Percentiles rank a stretch among this genome's conserved stretches.
These are phyloP conservation scores for Globisporangium paddicum DNA, from an alignment of 352 stramenopile species.

Conservation along the genomic window DNA sequence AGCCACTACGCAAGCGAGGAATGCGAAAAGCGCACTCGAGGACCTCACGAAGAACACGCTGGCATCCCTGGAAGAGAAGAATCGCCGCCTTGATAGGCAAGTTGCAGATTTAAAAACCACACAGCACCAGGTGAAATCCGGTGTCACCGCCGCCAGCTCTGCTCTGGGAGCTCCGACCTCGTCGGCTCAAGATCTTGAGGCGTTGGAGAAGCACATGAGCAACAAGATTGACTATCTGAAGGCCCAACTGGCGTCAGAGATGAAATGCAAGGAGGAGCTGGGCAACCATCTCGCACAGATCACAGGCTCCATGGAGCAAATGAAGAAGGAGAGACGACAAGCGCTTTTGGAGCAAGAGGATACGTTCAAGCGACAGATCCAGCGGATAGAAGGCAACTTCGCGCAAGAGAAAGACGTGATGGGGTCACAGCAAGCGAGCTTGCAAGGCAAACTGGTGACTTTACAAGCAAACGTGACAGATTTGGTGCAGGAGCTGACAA, in stretches of 20 bases:
- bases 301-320: conserved; percentile 50
- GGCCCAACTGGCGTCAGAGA: conserved; percentile 74
- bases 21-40: conserved; percentile 37
- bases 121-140: conserved; percentile 13
- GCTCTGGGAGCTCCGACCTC: neutral
- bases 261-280: conserved; percentile 84
- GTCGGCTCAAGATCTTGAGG: conserved; percentile 27
- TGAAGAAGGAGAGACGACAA: conserved; percentile 64
- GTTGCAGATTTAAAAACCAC: conserved; percentile 29
- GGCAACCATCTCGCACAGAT: conserved; percentile 59
- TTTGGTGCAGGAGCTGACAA: conserved; percentile 61
- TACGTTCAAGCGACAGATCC: conserved; percentile 39
- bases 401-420: conserved; percentile 52
- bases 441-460: conserved; percentile 58
- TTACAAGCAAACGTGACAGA: conserved; percentile 76
- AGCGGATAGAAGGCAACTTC: conserved; percentile 42
- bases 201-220: conserved; percentile 63
- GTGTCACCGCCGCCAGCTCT: neutral
- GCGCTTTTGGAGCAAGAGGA: conserved; percentile 54
- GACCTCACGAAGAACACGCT: conserved; percentile 52
- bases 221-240: conserved; percentile 86
- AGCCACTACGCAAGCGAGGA: conserved; percentile 43
- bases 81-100: conserved; percentile 52
- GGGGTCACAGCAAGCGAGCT: conserved; percentile 28
- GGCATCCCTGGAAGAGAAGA: conserved; percentile 55